A percentile compares a stretch with the other conserved stretches of the same genome.
Evolutionary conservation across 139 green algal species (phyloP).

Genomic region (Edaphochlamys debaryana): DNA sequence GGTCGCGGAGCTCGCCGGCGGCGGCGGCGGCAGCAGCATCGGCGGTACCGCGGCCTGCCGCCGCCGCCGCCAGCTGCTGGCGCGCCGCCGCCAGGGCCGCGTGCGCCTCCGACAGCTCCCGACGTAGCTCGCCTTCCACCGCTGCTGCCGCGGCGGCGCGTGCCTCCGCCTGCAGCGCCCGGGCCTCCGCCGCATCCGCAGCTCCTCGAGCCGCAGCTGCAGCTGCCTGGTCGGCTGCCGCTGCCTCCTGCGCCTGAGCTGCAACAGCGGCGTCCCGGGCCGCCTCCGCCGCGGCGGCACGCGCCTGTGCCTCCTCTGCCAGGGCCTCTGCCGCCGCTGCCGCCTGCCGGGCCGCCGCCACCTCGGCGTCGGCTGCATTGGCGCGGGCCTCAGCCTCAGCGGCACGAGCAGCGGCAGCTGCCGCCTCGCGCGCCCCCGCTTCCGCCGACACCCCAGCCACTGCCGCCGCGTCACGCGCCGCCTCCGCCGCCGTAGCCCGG

Average conservation of each 20-base stretch:
- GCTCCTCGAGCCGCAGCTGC: background rate
- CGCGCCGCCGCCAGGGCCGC: constrained; percentile 6
- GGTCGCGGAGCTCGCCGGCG: background rate
- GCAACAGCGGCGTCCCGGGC: background rate
- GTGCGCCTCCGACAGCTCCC: constrained; percentile 18
- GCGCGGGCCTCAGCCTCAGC: no score
- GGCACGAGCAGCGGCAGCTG: no score
- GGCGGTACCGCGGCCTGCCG: background rate
- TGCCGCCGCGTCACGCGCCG: no score
- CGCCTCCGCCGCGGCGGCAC: background rate
- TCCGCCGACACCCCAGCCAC: no score
- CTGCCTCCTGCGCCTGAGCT: background rate
- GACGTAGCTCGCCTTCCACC: background rate
- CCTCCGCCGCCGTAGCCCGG: no score
- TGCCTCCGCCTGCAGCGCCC: background rate
- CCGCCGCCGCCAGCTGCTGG: background rate
- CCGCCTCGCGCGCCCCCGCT: no score
- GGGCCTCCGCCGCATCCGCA: background rate
- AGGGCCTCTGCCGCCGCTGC: background rate
- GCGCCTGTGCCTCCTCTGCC: background rate
- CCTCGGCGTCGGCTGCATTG: no score
- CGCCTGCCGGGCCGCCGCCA: no score
- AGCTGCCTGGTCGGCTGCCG: background rate
- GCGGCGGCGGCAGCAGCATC: background rate
- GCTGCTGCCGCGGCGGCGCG: background rate